A percentile compares a stretch with the other conserved stretches of the same genome.
Conservation (phyloP, 306 rosid genomes). For the Corylus heterophylla region DNA sequence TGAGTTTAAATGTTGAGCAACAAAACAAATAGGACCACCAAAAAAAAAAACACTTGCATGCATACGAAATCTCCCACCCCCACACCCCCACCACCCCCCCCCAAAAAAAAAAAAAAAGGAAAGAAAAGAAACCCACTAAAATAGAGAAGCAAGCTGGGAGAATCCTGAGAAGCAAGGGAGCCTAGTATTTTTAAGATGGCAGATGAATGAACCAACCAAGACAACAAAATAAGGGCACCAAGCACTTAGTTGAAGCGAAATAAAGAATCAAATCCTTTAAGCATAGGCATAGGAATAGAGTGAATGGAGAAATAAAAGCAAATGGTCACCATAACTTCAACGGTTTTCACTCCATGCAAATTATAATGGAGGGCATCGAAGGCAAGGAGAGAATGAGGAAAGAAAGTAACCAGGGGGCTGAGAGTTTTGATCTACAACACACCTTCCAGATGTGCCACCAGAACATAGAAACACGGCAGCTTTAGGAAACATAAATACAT, state of each 20-base stretch:
- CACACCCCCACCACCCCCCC: neutral
- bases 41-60: neutral
- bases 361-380: too few species aligned
- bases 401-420: too few species aligned
- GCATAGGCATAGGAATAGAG: neutral
- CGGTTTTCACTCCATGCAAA: too few species aligned
- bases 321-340: too few species aligned
- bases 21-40: neutral
- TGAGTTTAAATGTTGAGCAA: neutral
- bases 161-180: neutral
- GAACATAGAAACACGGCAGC: too few species aligned
- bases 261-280: neutral
- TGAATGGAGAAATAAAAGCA: neutral
- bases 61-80: neutral
- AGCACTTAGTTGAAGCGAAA: neutral
- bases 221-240: too few species aligned
- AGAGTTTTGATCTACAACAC: too few species aligned
- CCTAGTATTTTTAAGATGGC: neutral
- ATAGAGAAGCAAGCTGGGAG: neutral
- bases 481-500: too few species aligned
- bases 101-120: too few species aligned
- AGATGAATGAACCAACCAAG: too few species aligned
- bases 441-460: too few species aligned
- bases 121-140: neutral
- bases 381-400: too few species aligned